Conservation (phyloP, 805 yeast species). For the Saccharomyces jurei region DNA sequence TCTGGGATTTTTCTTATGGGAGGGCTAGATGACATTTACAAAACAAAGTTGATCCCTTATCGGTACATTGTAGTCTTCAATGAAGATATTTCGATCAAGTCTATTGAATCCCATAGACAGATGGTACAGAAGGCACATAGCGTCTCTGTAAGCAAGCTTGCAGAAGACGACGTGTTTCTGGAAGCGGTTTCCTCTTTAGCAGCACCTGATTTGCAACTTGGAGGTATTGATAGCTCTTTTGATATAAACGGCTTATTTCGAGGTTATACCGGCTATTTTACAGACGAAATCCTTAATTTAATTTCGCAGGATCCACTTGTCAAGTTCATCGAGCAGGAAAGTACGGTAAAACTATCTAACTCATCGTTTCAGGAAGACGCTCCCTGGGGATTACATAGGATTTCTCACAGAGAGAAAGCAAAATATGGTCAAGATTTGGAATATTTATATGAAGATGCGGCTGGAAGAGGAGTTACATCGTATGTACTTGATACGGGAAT, state of each 20-base stretch:
- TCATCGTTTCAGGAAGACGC: slow-evolving; percentile 72
- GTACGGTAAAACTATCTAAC: slow-evolving; percentile 56
- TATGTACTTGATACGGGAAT: slow-evolving; percentile 83
- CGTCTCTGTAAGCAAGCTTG: not conserved
- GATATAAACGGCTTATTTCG: slow-evolving; percentile 46
- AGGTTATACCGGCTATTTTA: slow-evolving; percentile 85
- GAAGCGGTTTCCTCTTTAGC: slow-evolving; percentile 5
- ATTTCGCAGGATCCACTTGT: slow-evolving; percentile 61
- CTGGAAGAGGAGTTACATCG: slow-evolving; percentile 71
- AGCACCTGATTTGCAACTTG: slow-evolving; percentile 26
- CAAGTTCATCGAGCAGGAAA: slow-evolving; percentile 67
- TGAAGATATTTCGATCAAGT: not conserved
- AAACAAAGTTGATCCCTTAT: not conserved
- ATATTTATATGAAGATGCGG: slow-evolving; percentile 62
- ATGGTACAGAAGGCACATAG: not conserved
- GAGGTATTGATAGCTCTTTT: slow-evolving; percentile 57
- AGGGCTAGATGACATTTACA: not conserved
- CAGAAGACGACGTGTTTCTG: slow-evolving; percentile 5
- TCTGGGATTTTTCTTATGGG: not conserved
- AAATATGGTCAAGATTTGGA: slow-evolving; percentile 63
- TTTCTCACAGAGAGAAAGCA: slow-evolving; percentile 71
- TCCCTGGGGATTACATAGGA: slow-evolving; percentile 91
- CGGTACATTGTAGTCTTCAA: not conserved
- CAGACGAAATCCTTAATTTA: slow-evolving; percentile 62
- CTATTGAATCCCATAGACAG: not conserved